Percentiles rank a stretch among this genome's conserved stretches.
Conservation (phyloP, 208 protist genomes). For the Angomonas deanei region DNA sequence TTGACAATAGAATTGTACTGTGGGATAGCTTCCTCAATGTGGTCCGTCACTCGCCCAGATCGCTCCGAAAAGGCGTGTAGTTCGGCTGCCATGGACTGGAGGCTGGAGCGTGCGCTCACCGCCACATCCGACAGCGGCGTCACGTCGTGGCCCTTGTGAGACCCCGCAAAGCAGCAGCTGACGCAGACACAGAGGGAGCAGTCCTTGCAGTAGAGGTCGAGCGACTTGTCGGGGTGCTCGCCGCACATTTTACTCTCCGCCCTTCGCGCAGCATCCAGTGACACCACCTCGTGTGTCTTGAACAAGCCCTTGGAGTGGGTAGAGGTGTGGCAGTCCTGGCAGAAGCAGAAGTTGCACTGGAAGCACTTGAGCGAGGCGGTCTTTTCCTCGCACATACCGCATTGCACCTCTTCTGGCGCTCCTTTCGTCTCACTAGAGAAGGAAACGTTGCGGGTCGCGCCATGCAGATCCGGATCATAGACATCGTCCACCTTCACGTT, state of each 20-base stretch:
- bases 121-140: conserved; percentile 36
- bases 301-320: conserved; percentile 63
- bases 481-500: neutral
- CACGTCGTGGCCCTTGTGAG: conserved; percentile 57
- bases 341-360: conserved; percentile 74
- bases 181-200: conserved; percentile 53
- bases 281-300: conserved; percentile 44
- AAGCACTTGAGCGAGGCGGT: conserved; percentile 30
- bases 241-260: conserved; percentile 20
- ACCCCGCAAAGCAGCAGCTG: conserved; percentile 62
- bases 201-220: conserved; percentile 68
- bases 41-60: neutral
- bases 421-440: neutral
- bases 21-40: conserved; percentile 10
- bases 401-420: conserved; percentile 4
- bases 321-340: conserved; percentile 26
- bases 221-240: conserved; percentile 34
- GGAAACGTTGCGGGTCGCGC: neutral
- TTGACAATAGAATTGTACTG: conserved; percentile 18
- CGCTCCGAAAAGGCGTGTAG: conserved; percentile 8
- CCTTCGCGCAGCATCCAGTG: conserved; percentile 21
- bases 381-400: conserved; percentile 62
- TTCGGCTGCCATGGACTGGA: conserved; percentile 11
- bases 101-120: neutral
- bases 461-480: neutral